Evolutionary conservation across 495 filamentous ascomycete genomes (phyloP), one percentile per base, ranked within the genome.

Genomic region (Hypoxylon crocopeplum): DNA sequence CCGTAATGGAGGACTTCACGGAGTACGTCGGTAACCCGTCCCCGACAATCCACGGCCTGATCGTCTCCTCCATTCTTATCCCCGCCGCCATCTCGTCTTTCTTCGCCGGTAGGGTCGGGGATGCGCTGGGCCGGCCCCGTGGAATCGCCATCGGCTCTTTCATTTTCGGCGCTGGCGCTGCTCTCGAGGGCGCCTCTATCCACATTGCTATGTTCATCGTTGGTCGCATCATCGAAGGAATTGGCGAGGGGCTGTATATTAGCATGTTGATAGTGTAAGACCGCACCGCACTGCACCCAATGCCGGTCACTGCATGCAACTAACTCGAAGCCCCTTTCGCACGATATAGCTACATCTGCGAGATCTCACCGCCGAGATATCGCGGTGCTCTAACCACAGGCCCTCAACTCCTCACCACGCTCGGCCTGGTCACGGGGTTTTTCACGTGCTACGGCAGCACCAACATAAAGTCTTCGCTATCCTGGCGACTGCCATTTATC

Each of bases 11-110:
- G 0, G 68, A 74, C 36, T 89, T 86, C 65, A 69, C 62, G 10
- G 37, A 63, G 5, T 69, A 74, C 19, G 82, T 88, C 52, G 82
- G 85, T 1, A 66, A 67, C 24, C 76, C 84, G 30, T 82, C 84
- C 5, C 75, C 86, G 6, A 78, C 79, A 1, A 66, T 87, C 20
- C 82, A 84, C 62, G 85, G 86, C 2, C 70, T 88, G n/a, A 77
- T 86, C 13, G 84, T 90, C 24, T 89, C 87, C 0, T 79, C 80
- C 5, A 85, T 90, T 38, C 73, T 88, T 24, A 77, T 89, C 17
- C 79, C 85, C 8, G 87, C 82, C 10, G 83, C 86, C 1, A 50
- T 86, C 1, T 81, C 85, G 0, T 84, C 84, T 0, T 80, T 88
- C 60, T 84, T 88, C 53, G 84, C 85, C 5, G 86, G 86, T 0